Conservation (phyloP, 2,329 filamentous ascomycete genomes). For the Paradendryphiella salina region DNA sequence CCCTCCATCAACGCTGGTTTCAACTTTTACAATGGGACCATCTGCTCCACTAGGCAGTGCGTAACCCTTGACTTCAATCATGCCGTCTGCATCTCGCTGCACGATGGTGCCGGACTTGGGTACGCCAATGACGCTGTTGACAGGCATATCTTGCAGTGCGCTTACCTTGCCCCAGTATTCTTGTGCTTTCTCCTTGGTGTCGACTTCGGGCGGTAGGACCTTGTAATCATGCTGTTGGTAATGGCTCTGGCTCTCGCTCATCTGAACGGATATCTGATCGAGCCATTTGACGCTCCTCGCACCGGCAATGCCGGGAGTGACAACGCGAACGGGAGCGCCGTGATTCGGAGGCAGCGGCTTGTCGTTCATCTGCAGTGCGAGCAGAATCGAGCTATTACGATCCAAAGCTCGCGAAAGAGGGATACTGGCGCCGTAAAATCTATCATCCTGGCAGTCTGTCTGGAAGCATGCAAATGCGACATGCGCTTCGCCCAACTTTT, state of each 20-base stretch:
- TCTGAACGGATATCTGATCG: constrained; percentile 57
- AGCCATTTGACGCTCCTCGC: constrained; percentile 62
- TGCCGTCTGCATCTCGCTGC: constrained; percentile 44
- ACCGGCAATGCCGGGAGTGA: constrained; percentile 59
- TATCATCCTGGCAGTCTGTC: constrained; percentile 58
- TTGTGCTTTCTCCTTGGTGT: constrained; percentile 54
- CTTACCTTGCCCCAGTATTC: constrained; percentile 57
- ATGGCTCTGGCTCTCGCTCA: constrained; percentile 56
- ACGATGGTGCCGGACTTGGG: constrained; percentile 54
- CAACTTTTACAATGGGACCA: constrained; percentile 58
- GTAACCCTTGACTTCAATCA: constrained; percentile 58
- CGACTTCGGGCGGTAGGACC: constrained; percentile 58
- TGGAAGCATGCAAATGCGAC: constrained; percentile 61
- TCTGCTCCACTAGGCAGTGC: constrained; percentile 58
- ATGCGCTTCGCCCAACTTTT: constrained; percentile 47
- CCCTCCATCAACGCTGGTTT: constrained; percentile 57
- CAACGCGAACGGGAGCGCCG: constrained; percentile 57
- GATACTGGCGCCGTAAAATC: constrained; percentile 63
- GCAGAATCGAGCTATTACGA: constrained; percentile 23
- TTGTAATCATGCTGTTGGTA: constrained; percentile 65
- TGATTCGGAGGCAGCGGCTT: constrained; percentile 53
- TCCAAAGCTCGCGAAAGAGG: constrained; percentile 40
- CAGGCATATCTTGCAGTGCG: constrained; percentile 59
- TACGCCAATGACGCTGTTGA: constrained; percentile 59
- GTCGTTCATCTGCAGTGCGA: constrained; percentile 54